These are phyloP conservation scores for Suillus decipiens DNA, from an alignment of 768 basidiomycete species.

Conservation along the genomic window DNA sequence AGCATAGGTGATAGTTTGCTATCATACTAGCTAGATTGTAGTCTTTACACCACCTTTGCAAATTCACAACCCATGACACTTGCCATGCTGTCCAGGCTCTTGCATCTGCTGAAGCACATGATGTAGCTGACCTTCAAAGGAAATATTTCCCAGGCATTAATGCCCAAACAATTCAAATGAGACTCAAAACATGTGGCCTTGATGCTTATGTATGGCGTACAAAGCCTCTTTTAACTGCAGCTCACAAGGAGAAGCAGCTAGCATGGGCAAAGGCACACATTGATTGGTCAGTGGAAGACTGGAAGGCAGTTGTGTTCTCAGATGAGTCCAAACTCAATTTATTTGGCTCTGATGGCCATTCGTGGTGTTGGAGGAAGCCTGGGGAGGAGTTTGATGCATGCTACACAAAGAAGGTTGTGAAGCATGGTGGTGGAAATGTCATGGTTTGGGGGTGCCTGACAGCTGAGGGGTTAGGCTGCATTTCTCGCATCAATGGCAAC, in stretches of 20 bases:
- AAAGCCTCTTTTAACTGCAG: too few species aligned
- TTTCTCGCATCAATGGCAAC: conserved; percentile 35
- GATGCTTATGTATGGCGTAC: too few species aligned
- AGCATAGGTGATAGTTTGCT: too few species aligned
- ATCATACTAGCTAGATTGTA: too few species aligned
- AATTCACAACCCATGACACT: too few species aligned
- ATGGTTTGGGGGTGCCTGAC: conserved; percentile 41
- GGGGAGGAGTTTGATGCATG: conserved; percentile 25
- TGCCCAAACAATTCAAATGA: too few species aligned
- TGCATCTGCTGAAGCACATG: too few species aligned
- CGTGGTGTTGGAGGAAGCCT: conserved; percentile 32
- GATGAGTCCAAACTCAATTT: conserved; percentile 37
- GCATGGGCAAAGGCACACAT: conserved; percentile 25
- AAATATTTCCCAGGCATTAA: too few species aligned
- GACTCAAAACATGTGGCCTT: too few species aligned
- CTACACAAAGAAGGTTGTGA: conserved; percentile 30
- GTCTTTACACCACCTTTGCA: too few species aligned
- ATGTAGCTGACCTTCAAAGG: too few species aligned
- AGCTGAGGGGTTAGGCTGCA: conserved; percentile 25
- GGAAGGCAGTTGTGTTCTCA: conserved; percentile 31
- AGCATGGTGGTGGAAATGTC: conserved; percentile 39
- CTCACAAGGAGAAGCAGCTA: neutral
- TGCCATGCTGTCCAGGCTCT: too few species aligned
- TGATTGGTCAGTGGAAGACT: conserved; percentile 31
- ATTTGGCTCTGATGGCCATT: conserved; percentile 34